These are phyloP conservation scores for Picochlorum sp. DNA, from an alignment of 139 green algal genomes.

Conservation along the genomic window DNA sequence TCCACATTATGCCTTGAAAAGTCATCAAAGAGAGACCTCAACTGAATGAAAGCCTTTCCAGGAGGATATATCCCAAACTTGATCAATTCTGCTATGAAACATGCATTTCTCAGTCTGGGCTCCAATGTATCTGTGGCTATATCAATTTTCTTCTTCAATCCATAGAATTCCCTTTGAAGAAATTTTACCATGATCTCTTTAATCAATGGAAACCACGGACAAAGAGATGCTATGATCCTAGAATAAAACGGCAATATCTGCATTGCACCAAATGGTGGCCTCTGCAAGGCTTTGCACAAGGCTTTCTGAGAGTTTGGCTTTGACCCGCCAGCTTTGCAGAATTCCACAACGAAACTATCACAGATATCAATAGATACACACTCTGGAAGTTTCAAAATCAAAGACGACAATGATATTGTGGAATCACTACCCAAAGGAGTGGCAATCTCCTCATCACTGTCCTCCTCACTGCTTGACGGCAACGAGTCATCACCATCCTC, in stretches of 20 bases:
- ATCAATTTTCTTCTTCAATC: slow-evolving; percentile 59
- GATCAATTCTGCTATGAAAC: slow-evolving; percentile 79
- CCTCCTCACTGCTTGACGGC: slow-evolving; percentile 1
- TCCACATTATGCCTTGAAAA: slow-evolving; percentile 84
- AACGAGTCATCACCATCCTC: neutral
- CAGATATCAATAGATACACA: slow-evolving; percentile 68
- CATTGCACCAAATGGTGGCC: slow-evolving; percentile 52
- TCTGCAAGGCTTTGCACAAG: slow-evolving; percentile 49
- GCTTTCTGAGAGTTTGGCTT: slow-evolving; percentile 60
- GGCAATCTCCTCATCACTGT: neutral
- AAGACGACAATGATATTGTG: slow-evolving; percentile 39
- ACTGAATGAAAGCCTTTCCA: slow-evolving; percentile 40
- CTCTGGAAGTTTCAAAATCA: slow-evolving; percentile 57
- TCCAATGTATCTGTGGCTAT: slow-evolving; percentile 53
- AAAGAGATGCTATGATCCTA: slow-evolving; percentile 69
- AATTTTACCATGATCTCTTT: slow-evolving; percentile 26
- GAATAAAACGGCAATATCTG: slow-evolving; percentile 78
- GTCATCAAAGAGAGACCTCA: slow-evolving; percentile 69
- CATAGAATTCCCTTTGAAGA: slow-evolving; percentile 71
- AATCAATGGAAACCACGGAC: slow-evolving; percentile 72
- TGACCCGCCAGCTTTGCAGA: slow-evolving; percentile 67
- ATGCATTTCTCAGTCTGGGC: slow-evolving; percentile 57
- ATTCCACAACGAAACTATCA: slow-evolving; percentile 76
- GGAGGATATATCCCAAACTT: slow-evolving; percentile 73
- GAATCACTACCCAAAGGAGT: neutral